A percentile compares a stretch with the other conserved stretches of the same genome.
phyloP scores from a whole-genome alignment of 1,139 yeast genomes.

The Zygosaccharomyces sapae region DNA sequence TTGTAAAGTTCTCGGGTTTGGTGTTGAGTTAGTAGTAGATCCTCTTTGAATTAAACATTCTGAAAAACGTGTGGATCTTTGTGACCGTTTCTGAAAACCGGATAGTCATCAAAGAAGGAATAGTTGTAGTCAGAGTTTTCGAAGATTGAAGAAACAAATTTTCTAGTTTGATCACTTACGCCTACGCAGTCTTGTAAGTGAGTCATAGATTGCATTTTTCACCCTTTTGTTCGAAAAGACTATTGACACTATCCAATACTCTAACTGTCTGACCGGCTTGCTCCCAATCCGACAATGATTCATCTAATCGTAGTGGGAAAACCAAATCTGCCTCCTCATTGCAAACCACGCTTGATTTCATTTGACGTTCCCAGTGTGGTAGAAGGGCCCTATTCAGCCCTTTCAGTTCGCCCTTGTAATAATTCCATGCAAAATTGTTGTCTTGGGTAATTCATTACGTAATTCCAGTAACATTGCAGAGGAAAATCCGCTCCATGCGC shows the following conservation, averaged over 20 bases:
- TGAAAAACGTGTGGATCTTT: constrained; percentile 35
- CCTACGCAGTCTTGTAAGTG: constrained; percentile 22
- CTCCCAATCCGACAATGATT: constrained; percentile 29
- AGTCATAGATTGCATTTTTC: constrained; percentile 20
- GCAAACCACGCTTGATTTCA: constrained; percentile 26
- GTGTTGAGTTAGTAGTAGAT: background rate
- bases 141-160: constrained; percentile 24
- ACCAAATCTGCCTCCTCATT: constrained; percentile 30
- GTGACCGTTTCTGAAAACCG: constrained; percentile 14
- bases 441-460: constrained; percentile 71
- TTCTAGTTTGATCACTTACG: constrained; percentile 22
- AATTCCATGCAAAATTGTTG: constrained; percentile 54
- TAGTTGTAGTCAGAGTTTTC: constrained; percentile 16
- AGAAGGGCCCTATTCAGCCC: constrained; percentile 14
- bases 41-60: constrained; percentile 37
- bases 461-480: constrained; percentile 48
- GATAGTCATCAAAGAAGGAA: constrained; percentile 23
- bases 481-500: constrained; percentile 83
- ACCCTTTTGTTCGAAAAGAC: constrained; percentile 20
- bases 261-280: constrained; percentile 24
- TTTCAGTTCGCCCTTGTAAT: constrained; percentile 36
- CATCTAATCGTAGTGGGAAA: constrained; percentile 28
- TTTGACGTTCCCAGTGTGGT: constrained; percentile 22
- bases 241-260: constrained; percentile 27
- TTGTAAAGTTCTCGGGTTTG: constrained; percentile 15